phyloP scores from a whole-genome alignment of 768 basidiomycete genomes.

The Tulasnella sp. region DNA sequence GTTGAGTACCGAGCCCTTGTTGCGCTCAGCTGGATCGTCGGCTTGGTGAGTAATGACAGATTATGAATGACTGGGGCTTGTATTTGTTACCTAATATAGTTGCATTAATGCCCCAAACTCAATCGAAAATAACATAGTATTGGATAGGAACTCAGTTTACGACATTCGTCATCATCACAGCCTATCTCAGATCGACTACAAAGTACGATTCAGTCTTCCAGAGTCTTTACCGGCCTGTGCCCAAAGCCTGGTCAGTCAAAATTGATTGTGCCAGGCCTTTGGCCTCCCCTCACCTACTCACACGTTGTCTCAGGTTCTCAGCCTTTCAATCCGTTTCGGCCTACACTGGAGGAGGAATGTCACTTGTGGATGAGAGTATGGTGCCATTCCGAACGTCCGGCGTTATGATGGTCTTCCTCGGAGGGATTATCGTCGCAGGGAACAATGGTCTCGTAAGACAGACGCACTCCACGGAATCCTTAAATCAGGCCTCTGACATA shows the following conservation, averaged over 20 bases:
- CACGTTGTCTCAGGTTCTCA: slow-evolving; percentile 49
- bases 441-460: slow-evolving; percentile 3
- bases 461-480: no score
- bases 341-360: slow-evolving; percentile 82
- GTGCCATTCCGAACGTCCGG: slow-evolving; percentile 2
- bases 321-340: slow-evolving; percentile 76
- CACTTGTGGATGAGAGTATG: slow-evolving; percentile 55
- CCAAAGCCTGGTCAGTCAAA: background rate
- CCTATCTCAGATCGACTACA: slow-evolving; percentile 65
- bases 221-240: slow-evolving; percentile 47
- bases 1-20: slow-evolving; percentile 84
- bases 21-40: slow-evolving; percentile 70
- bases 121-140: slow-evolving; percentile 69
- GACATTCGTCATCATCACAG: slow-evolving; percentile 63
- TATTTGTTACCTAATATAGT: background rate
- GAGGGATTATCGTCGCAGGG: slow-evolving; percentile 9
- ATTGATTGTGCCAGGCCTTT: background rate
- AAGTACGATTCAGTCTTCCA: slow-evolving; percentile 43
- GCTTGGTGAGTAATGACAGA: slow-evolving; percentile 39
- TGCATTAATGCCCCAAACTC: background rate
- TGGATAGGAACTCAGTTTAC: slow-evolving; percentile 62
- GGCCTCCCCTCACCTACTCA: no score
- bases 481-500: background rate
- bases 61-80: background rate
- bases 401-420: slow-evolving; percentile 1